Base-by-base conservation (phyloP, 495 filamentous ascomycete species). In the Penicillium subrubescens region DNA sequence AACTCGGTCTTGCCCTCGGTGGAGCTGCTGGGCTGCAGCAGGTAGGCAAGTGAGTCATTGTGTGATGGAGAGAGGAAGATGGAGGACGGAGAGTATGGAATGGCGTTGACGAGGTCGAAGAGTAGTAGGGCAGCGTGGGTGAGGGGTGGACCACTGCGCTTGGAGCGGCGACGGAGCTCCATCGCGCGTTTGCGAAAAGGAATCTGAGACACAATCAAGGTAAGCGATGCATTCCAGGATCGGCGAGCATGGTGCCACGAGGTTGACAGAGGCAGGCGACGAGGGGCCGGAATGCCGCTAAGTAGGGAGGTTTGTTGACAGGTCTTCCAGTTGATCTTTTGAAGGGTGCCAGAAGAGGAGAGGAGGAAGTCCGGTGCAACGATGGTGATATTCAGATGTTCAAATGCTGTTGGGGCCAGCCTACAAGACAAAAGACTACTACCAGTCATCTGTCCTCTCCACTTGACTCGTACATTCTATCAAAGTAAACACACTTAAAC, bases 1-100 rank as follows among this genome's bases (percentile, higher is more conserved):
- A 96, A 81, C 65, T 83, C 73, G 43, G 80, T 73, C 23, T 73
- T 73, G 33, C 66, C 57, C 56, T 67, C 74, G 60, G 54, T 78
- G 63, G 75, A 81, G 71, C 72, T 76, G 57, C 76, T 78, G 60
- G 79, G 76, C 63, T 72, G 79, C 62, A 94, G 84, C 60, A 93
- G 79, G 71, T 93, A 94, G 37, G 79, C 74, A 59, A 82, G 61
- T 3, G 77, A 74, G 48, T 80, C 72, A 65, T 81, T 81, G 44
- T 83, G 78, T 34, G 75, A 71, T 12, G 84, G 73, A 5, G 89
- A 78, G 35, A 91, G 79, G 51, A 85, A 78, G 21, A 94, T 82
- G 25, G 81, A 84, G 0, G 93, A 90, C 0, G 93, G 91, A 27
- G 84, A 86, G 79, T 96, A 96, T 34, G 91, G 92, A 27, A 92